Percentiles rank a stretch among this genome's conserved stretches.
Evolutionary conservation across 139 green algal species (phyloP).

Genomic region (Axilococcus clingmanii): DNA sequence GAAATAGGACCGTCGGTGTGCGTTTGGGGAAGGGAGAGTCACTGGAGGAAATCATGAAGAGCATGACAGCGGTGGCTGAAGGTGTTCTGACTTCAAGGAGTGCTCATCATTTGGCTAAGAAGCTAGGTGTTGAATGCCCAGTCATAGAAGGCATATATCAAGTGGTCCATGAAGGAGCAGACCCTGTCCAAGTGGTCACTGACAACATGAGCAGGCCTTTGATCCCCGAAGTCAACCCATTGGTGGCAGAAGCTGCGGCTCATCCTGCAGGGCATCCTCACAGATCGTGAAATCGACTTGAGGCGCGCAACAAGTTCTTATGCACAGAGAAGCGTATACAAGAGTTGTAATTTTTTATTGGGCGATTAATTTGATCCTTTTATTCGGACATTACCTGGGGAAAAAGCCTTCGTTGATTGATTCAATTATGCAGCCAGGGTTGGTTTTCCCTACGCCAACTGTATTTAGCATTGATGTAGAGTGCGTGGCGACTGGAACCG

Average conservation of each 20-base stretch:
- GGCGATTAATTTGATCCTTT: no score
- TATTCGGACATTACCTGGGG: no score
- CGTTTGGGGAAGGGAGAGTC: conserved; percentile 49
- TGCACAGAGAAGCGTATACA: no score
- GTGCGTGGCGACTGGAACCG: conserved; percentile 72
- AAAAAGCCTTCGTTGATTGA: no score
- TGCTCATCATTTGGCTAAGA: conserved; percentile 40
- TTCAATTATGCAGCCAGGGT: no score
- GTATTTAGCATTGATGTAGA: conserved; percentile 80
- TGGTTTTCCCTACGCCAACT: no score
- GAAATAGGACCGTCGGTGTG: conserved; percentile 51
- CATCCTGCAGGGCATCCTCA: no score
- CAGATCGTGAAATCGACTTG: no score
- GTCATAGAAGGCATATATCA: conserved; percentile 75
- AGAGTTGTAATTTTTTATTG: no score
- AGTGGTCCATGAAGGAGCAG: conserved; percentile 45
- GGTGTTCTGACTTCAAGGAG: conserved; percentile 62
- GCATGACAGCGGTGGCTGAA: conserved; percentile 66
- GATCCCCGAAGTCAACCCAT: conserved; percentile 15
- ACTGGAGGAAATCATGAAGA: conserved; percentile 35
- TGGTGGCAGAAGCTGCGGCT: conserved; percentile 18
- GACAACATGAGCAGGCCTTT: conserved; percentile 27
- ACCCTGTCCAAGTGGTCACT: conserved; percentile 32
- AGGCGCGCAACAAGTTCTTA: no score
- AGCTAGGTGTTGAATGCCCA: conserved; percentile 55